Evolutionary conservation across 805 yeast species (phyloP), one percentile per base, ranked within the genome.

Genomic region (Wickerhamomyces pijperi): DNA sequence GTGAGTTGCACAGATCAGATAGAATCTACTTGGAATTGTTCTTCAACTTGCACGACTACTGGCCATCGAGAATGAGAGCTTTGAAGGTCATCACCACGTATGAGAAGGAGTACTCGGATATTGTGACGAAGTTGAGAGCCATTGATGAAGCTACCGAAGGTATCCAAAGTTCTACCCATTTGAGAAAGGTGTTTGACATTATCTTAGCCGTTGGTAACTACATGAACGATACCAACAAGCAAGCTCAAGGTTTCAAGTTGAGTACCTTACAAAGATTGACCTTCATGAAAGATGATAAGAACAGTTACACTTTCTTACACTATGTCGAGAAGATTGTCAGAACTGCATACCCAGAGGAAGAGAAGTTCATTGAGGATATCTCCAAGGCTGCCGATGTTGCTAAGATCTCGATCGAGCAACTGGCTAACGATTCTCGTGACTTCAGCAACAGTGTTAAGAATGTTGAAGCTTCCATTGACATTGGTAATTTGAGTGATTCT

Each of bases 141-240:
- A 61, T 82, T 32, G 87, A 81, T 49, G 71, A 66, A 36, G 80
- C 82, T 0, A 68, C 78, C 18, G 72, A 66, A 23, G 64, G 70
- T 21, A 62, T 82, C 19, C 65, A 63, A 38, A 59, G 64, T 13
- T 79, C 86, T 0, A 49, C 63, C 15, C 67, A 74, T 31, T 67
- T 82, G 50, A 68, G 74, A 45, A 66, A 67, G 39, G 71, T 82
- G 3, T 68, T 82, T 43, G 76, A 72, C 44, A 72, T 82, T 34
- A 78, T 82, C 43, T 72, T 79, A 46, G 76, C 78, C 13, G 74
- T 82, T 41, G 94, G 92, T 44, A 82, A 82, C 49, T 81, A 73
- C 48, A 82, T 82, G 92, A 82, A 82, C 54, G 86, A 79, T 49
- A 58, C 67, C 6, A 65, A 79, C 4, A 82, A 78, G 49, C 70